These are phyloP conservation scores for Nakazawaea anatomiae DNA, from an alignment of 805 yeast species.

Conservation along the genomic window DNA sequence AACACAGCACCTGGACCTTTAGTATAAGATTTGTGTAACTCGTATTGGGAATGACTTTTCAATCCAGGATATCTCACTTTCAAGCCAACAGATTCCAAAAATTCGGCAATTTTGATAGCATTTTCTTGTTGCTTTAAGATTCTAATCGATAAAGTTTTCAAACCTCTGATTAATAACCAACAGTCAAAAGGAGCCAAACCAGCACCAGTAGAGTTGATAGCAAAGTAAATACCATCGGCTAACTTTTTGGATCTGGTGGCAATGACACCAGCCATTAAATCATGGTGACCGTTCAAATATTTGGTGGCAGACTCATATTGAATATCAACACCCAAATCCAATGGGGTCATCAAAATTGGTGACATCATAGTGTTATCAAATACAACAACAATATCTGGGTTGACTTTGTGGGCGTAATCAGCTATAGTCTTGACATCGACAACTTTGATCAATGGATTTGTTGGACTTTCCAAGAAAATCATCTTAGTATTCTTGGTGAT, in stretches of 20 bases:
- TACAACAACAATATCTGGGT: conserved; percentile 66
- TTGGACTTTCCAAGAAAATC: conserved; percentile 87
- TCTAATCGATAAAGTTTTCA: conserved; percentile 82
- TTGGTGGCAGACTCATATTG: conserved; percentile 94
- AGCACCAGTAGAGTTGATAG: conserved; percentile 85
- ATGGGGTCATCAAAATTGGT: conserved; percentile 78
- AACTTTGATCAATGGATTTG: conserved; percentile 88
- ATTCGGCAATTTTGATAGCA: conserved; percentile 69
- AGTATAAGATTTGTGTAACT: conserved; percentile 69
- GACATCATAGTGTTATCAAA: conserved; percentile 98
- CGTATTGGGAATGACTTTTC: conserved; percentile 74
- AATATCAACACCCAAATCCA: conserved; percentile 82
- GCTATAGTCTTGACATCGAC: conserved; percentile 71
- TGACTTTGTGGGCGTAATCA: conserved; percentile 56
- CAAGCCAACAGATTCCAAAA: conserved; percentile 62
- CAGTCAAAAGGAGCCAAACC: conserved; percentile 91
- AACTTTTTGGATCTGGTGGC: conserved; percentile 61
- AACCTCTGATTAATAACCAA: conserved; percentile 84
- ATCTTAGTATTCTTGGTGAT: conserved; percentile 57
- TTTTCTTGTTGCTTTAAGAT: conserved; percentile 84
- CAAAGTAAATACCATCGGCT: conserved; percentile 65
- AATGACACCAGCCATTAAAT: conserved; percentile 91
- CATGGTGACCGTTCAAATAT: conserved; percentile 91
- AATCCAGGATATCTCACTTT: conserved; percentile 85
- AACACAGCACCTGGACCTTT: conserved; percentile 87